Evolutionary conservation across 495 filamentous ascomycete species (phyloP), one percentile per base, ranked within the genome.

Genomic region (Hyphodiscus hymeniophilus): DNA sequence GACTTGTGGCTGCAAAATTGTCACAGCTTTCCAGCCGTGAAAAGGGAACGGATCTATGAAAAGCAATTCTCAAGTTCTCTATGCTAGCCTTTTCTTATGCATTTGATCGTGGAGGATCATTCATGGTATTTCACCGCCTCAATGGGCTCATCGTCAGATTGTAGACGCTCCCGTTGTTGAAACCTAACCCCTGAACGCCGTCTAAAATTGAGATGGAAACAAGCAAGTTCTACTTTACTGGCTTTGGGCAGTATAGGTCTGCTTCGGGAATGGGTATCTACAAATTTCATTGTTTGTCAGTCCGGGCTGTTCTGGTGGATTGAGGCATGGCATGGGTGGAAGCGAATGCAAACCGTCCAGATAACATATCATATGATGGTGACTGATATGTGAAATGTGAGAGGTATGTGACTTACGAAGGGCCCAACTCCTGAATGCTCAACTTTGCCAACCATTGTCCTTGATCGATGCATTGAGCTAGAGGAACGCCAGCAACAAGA

Each of bases 361-460:
- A 40, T 48, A 35, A 24, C 15, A 15, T 20, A 30, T 47, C 15
- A 30, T 17, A 10, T 10, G 26, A 34, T 11, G 20, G 28, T 40
- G 39, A 40, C 16, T 32, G 24, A 40, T 33, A 51, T 12, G 12
- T 47, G 35, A 46, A 35, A 33, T 21, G 36, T 28, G 16, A 47
- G 47, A 38, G 54, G 50, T 45, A 57, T 39, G 45, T 36, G 39
- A 80, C 84, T 71, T 86, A 98, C 87, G 89, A 92, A 69, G 92
- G 89, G 57, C 92, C 92, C 52, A 94, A 70, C 66, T 97, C 92
- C 72, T 85, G 78, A 65, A 98, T 92, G 72, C 88, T 88, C 59
- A 90, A 73, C 49, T 78, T 81, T 7, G 94, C 94, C 47, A 98
- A 78, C 92, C 92, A 98, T 64, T 95, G 87, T 39, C 94, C 92